Percentiles rank a stretch among this genome's conserved stretches.
These are phyloP conservation scores for Quercus robur DNA, from an alignment of 306 rosid genomes.

Conservation along the genomic window DNA sequence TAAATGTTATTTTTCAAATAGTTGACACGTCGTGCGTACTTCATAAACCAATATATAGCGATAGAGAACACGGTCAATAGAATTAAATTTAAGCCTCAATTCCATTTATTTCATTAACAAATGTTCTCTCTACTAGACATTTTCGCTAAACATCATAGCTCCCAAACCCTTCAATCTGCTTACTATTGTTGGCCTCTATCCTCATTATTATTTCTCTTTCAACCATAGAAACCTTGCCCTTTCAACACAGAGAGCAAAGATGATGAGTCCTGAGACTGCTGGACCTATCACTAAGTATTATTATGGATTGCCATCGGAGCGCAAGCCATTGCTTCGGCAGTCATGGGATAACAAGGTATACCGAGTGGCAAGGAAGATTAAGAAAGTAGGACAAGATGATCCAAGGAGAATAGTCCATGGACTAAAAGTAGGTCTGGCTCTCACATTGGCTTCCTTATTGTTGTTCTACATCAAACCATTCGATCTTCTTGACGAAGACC, in stretches of 20 bases:
- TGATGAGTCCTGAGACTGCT: neutral
- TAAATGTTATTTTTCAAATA: too few species aligned
- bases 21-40: too few species aligned
- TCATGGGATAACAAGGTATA: neutral
- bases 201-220: too few species aligned
- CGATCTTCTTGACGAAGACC: neutral
- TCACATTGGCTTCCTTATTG: constrained; percentile 16
- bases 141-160: too few species aligned
- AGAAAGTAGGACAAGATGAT: constrained; percentile 30
- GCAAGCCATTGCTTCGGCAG: neutral
- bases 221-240: neutral
- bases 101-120: too few species aligned
- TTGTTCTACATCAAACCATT: constrained; percentile 8
- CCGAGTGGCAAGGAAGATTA: neutral
- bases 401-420: constrained; percentile 25
- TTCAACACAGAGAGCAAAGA: neutral
- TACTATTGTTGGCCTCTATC: too few species aligned
- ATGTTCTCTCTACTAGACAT: too few species aligned
- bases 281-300: neutral
- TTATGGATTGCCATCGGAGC: neutral
- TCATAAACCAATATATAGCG: too few species aligned
- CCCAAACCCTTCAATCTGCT: too few species aligned
- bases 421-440: constrained; percentile 30
- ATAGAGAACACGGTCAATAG: too few species aligned
- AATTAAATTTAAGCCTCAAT: too few species aligned